Conservation (phyloP, 176 grass and related monocot genomes). For the Carex cristatella region DNA sequence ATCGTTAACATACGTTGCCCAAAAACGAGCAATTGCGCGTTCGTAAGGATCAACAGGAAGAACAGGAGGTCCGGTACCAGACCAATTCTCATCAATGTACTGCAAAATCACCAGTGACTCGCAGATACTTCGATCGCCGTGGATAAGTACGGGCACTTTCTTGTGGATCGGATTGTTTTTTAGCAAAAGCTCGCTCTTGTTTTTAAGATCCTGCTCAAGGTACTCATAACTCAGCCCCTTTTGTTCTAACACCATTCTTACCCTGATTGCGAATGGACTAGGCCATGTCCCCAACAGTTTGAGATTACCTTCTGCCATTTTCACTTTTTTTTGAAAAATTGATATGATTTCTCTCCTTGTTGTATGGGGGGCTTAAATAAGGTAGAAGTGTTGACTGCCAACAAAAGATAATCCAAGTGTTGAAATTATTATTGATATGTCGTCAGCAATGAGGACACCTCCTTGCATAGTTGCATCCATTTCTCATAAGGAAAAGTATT, state of each 20-base stretch:
- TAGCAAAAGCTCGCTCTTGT: conserved; percentile 17
- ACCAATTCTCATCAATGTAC: conserved; percentile 23
- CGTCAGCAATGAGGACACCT: background rate
- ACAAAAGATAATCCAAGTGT: too few relatives aligned
- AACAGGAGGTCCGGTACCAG: background rate
- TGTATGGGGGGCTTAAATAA: background rate
- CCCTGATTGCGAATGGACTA: conserved; percentile 2
- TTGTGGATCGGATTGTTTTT: conserved; percentile 11
- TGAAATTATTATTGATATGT: background rate
- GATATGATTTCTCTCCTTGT: background rate
- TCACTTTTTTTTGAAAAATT: background rate
- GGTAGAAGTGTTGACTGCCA: background rate
- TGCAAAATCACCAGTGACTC: conserved; percentile 17
- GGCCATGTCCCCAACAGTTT: conserved; percentile 12
- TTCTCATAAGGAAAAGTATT: too few relatives aligned
- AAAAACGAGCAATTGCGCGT: conserved; percentile 46
- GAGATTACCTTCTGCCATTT: background rate
- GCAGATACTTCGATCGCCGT: background rate
- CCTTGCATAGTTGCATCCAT: background rate
- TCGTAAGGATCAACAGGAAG: conserved; percentile 22
- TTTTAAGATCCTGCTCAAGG: background rate
- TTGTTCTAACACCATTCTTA: background rate
- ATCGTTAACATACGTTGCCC: conserved; percentile 33
- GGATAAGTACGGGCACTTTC: conserved; percentile 15
- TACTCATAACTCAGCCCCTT: conserved; percentile 16